Base-by-base conservation (phyloP, 306 rosid genomes). In the Oemleria cerasiformis region DNA sequence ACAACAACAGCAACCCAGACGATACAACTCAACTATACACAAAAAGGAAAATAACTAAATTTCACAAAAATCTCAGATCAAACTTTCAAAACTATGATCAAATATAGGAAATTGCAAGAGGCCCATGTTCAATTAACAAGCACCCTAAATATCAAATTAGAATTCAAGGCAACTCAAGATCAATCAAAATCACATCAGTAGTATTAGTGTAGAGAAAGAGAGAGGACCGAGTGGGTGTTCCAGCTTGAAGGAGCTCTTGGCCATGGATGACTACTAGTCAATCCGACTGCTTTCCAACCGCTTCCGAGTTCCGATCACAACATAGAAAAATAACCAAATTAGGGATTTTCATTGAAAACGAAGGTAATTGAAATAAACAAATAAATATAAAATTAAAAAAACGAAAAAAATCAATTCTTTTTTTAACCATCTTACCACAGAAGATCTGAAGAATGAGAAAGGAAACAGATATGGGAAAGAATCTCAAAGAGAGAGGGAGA, bases 161-260 rank as follows among this genome's bases (percentile, higher is more conserved):
- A 70, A 55, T 41, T 36, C 48, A 68, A 21, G 15, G 64, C 5
- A 14, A 70, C 42, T 41, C 64, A 13, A 70, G 73, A 56, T 70
- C 64, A 54, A 70, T 8, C 53, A 41, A 19, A 23, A 69, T 8
- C 64, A 15, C 34, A 25, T 20, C 14, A 40, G 6, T 8, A 13
- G 11, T 19, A 19, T 8, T 19, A 6, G 47, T 21, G 50, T 19
- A 65, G 72, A 43, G 47, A 43, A 56, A 48, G 65, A 77, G 70
- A 75, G 59, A 74, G 39, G 57, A 83, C 84, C 87, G 5, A 83
- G 87, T 13, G 84, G 84, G 45, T 83, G 87, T 65, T 83, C 87
- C 19, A 80, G 79, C 76, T 83, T 83, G 84, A 83, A 83, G 77
- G 82, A 83, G 73, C 87, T 80, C 49, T 83, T 80, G 58, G 84